Evolutionary conservation across 1,284 basidiomycete species (phyloP).

Genomic region (Chalciporus sp.): DNA sequence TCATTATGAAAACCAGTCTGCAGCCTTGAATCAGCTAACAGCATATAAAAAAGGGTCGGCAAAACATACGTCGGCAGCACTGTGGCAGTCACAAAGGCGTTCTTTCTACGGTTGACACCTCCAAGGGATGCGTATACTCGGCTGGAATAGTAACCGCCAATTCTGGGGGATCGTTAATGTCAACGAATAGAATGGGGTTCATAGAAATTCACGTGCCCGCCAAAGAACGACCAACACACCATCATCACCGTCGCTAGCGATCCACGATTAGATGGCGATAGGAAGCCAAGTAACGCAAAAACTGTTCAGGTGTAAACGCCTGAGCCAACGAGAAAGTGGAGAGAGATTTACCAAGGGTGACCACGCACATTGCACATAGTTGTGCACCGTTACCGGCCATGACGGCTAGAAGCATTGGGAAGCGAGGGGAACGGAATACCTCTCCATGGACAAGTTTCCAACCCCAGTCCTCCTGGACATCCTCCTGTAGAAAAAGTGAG

Average conservation of each 20-base stretch:
- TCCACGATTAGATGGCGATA: constrained; percentile 95
- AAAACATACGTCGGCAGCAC: constrained; percentile 78
- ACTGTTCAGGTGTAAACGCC: constrained; percentile 47
- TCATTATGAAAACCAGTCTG: constrained; percentile 78
- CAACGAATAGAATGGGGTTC: background rate
- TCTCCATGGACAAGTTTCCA: constrained; percentile 98
- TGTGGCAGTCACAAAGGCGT: constrained; percentile 87
- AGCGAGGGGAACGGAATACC: constrained; percentile 86
- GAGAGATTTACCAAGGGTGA: constrained; percentile 72
- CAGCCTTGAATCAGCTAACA: constrained; percentile 5
- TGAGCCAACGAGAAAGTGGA: background rate
- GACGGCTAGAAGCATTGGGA: constrained; percentile 81
- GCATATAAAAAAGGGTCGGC: background rate
- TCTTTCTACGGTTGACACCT: constrained; percentile 80
- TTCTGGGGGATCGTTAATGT: constrained; percentile 41
- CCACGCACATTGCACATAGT: constrained; percentile 84
- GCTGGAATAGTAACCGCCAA: constrained; percentile 90
- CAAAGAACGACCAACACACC: constrained; percentile 94
- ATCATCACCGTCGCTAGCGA: constrained; percentile 96
- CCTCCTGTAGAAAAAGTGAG: constrained; percentile 60
- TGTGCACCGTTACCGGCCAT: constrained; percentile 92
- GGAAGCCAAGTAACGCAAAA: constrained; percentile 96
- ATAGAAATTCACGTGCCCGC: constrained; percentile 50
- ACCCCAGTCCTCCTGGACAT: constrained; percentile 97
- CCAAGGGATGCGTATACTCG: constrained; percentile 84